A percentile compares a stretch with the other conserved stretches of the same genome.
These are phyloP conservation scores for Boletus rubescentipes DNA, from an alignment of 768 basidiomycete genomes.

Conservation along the genomic window DNA sequence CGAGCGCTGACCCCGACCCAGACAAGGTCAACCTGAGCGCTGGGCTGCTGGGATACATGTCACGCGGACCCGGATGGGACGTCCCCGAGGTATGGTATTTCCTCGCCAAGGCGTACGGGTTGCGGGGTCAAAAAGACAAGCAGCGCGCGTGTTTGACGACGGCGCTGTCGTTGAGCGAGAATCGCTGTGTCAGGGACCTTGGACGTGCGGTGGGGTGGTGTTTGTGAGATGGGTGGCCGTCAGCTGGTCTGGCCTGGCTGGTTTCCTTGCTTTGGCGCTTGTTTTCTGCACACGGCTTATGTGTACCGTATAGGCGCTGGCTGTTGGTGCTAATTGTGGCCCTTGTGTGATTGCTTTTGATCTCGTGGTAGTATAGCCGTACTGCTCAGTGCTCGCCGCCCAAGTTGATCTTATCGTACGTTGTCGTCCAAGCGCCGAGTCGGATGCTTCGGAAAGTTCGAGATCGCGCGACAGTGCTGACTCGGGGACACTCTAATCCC, in stretches of 20 bases:
- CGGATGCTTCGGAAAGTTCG: too few relatives aligned
- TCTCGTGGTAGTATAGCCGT: too few relatives aligned
- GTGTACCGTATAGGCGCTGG: too few relatives aligned
- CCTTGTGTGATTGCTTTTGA: too few relatives aligned
- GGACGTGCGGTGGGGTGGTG: conserved; percentile 68
- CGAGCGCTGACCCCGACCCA: conserved; percentile 23
- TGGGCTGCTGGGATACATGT: conserved; percentile 72
- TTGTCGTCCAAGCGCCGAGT: too few relatives aligned
- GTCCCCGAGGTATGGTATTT: conserved; percentile 94
- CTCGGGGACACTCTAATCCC: too few relatives aligned
- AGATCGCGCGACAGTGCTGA: too few relatives aligned
- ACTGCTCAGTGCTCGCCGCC: too few relatives aligned
- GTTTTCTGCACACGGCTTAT: too few relatives aligned
- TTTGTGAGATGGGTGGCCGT: conserved; percentile 33
- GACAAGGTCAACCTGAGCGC: conserved; percentile 79
- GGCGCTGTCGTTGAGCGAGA: conserved; percentile 65
- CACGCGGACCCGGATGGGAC: conserved; percentile 84
- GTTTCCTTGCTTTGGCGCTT: not conserved
- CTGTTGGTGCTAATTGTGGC: too few relatives aligned
- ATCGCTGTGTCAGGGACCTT: conserved; percentile 62
- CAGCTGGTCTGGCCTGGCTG: not conserved
- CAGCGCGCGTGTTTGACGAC: conserved; percentile 73
- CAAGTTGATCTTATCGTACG: too few relatives aligned
- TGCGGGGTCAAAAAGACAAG: conserved; percentile 67
- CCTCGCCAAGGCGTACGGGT: conserved; percentile 75